phyloP scores from a whole-genome alignment of 2,329 filamentous ascomycete species.

The Cadophora sp. region DNA sequence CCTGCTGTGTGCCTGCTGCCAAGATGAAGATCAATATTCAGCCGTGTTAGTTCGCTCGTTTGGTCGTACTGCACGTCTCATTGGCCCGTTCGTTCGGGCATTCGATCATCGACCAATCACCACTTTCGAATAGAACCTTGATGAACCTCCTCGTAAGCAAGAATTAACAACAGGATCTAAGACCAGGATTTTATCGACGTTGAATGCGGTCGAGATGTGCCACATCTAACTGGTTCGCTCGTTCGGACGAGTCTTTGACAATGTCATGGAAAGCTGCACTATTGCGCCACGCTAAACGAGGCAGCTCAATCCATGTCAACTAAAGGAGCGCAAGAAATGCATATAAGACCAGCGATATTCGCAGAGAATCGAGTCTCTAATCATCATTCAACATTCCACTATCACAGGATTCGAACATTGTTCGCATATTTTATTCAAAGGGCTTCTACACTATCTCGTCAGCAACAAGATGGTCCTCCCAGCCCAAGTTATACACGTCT shows the following conservation, averaged over 20 bases:
- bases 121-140: not conserved
- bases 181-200: not conserved
- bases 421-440: too few relatives aligned
- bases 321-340: not conserved
- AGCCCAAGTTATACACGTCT: slow-evolving; percentile 13
- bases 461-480: slow-evolving; percentile 8
- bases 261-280: not conserved
- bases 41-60: not conserved
- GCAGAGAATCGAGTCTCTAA: not conserved
- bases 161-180: not conserved
- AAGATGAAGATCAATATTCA: too few relatives aligned
- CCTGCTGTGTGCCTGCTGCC: too few relatives aligned
- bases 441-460: too few relatives aligned
- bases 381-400: too few relatives aligned
- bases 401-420: too few relatives aligned
- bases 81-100: slow-evolving; percentile 7
- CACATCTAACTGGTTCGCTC: not conserved
- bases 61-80: not conserved
- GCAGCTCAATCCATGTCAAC: not conserved
- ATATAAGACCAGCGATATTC: not conserved
- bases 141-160: not conserved
- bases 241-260: not conserved
- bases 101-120: not conserved
- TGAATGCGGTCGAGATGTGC: not conserved
- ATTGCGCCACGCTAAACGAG: not conserved